Evolutionary conservation across 1,284 basidiomycete species (phyloP), one percentile per base, ranked within the genome.

Genomic region (Microbotryum silenes-acaulis): DNA sequence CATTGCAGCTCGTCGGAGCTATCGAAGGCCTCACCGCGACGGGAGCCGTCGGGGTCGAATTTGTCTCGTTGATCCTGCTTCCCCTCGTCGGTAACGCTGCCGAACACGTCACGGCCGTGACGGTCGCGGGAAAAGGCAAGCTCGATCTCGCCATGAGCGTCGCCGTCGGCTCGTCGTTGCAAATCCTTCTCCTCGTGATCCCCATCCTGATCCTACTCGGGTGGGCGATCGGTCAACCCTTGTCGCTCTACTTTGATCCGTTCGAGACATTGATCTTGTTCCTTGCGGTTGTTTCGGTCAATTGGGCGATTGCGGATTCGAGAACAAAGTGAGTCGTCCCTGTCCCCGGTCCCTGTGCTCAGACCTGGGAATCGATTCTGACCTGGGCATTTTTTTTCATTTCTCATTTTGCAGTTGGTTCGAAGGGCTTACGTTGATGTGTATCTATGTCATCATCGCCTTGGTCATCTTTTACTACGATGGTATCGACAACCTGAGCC

Each of bases 21-120:
- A 90, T 93, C 69, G 79, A 86, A 68, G 83, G 82, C n/a, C 73
- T 84, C 56, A 85, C 84, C 7, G 69, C 69, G 44, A 72, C 70
- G 7, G 75, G 75, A 20, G 69, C 67, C 51, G 75, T 80, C 71
- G 81, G 79, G 74, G 82, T 84, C 68, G 87, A 90, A 73, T 93
- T 90, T 72, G 82, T 93, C 46, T 89, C 87, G 37, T 76, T 94
- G 37, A 91, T 97, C 67, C 76, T 97, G 14, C 80, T 97, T 16
- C 93, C 92, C 20, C 72, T 78, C 7, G 87, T 88, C 48, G 74
- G 73, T 50, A 70, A 71, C 37, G 85, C 88, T 14, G 87, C 89
- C 79, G 91, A 94, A 74, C 89, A 91, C 73, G 84, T 86, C 54
- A 91, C 90, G 4, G 89, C 89, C 25, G 87, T 93, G 63, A 88